Evolutionary conservation across 2,329 filamentous ascomycete genomes (phyloP), one percentile per base, ranked within the genome.

Genomic region (Colletotrichum sp.): DNA sequence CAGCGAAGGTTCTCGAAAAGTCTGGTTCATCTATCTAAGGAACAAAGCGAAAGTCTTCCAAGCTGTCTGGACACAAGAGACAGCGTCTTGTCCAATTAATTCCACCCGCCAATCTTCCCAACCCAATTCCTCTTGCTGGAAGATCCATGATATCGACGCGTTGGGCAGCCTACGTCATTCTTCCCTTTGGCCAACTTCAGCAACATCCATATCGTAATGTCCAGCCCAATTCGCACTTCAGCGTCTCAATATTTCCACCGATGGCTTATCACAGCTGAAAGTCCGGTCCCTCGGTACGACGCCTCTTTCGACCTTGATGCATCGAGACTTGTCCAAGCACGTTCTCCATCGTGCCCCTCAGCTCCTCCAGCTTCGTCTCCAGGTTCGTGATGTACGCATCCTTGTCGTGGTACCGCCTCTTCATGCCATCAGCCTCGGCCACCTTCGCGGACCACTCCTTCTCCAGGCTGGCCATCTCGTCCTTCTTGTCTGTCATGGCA

Each of bases 281-380:
- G 24, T 69, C 71, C 5, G 66, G 36, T 8, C 65, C 65, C 36
- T 73, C 71, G 2, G 66, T 73, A 1, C 71, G 24, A 4, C 71
- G 36, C 30, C 71, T 21, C 71, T 73, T 73, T 6, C 59, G 28
- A 2, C 66, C 65, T 21, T 69, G 71, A 8, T 73, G 43, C 16
- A 43, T 12, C 39, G 71, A 73, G 4, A 73, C 71, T 24, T 24
- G 28, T 1, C 57, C 55, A 0, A 69, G 39, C 7, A 69, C n/a
- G 2, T 12, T 15, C 30, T 73, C 71, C 65, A 73, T 63, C 2
- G 7, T 30, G 2, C 57, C 39, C 1, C 57, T 43, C 65, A 73
- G 15, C 39, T 73, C 71, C 65, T 73, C 71, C 1, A 73, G 13
- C 21, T 73, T 21, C 39, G 63, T 69, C 9, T 73, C 71, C 57